phyloP scores from a whole-genome alignment of 78 protist genomes.

The Diacronema lutheri region DNA sequence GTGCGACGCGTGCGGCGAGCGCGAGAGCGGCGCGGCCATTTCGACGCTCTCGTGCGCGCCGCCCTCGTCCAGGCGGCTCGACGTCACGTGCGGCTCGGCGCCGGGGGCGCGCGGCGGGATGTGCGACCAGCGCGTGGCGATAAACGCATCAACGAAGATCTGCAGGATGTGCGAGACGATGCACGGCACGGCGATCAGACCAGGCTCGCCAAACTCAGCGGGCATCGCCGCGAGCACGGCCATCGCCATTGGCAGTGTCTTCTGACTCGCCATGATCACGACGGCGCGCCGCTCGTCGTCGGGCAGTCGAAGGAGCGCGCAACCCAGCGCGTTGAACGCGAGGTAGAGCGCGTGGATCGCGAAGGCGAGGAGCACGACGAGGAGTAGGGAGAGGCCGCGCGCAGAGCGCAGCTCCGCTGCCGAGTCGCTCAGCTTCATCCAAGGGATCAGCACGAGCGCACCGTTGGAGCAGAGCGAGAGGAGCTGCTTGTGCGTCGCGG shows the following conservation, averaged over 20 bases:
- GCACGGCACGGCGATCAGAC: slow-evolving; percentile 1
- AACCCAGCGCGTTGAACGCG: background rate
- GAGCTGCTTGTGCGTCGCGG: background rate
- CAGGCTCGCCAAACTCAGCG: background rate
- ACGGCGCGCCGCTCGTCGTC: background rate
- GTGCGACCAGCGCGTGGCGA: background rate
- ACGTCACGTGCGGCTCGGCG: no score
- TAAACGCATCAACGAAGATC: background rate
- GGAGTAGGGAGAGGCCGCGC: background rate
- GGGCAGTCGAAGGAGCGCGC: background rate
- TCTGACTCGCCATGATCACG: background rate
- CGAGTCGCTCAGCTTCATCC: background rate
- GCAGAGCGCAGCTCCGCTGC: background rate
- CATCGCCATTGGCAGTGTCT: slow-evolving; percentile 16
- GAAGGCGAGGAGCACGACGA: background rate
- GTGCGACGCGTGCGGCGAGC: no score
- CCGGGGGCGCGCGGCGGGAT: no score
- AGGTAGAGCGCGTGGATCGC: background rate
- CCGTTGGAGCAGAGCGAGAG: background rate
- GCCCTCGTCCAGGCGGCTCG: no score
- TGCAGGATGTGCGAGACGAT: background rate
- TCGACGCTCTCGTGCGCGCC: no score
- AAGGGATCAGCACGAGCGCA: background rate
- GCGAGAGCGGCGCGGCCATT: no score
- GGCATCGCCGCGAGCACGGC: background rate